These are phyloP conservation scores for Pythium sukuiense DNA, from an alignment of 352 stramenopile species.

Conservation along the genomic window DNA sequence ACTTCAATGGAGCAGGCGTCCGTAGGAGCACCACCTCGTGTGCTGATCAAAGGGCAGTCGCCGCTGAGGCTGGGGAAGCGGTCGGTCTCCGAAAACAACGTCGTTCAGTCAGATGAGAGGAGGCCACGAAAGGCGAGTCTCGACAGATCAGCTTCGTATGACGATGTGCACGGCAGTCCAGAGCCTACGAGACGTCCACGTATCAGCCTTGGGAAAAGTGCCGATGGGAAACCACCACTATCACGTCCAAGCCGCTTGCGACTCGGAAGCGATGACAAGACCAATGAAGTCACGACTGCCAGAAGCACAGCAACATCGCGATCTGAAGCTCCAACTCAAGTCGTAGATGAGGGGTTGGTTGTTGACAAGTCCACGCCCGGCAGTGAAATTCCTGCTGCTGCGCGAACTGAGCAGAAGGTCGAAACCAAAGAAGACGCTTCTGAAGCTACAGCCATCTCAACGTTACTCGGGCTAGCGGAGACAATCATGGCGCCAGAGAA, in stretches of 20 bases:
- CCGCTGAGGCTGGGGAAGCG: constrained; percentile 11
- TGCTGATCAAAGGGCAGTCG: constrained; percentile 7
- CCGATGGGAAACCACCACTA: constrained; percentile 11
- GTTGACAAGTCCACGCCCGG: background rate
- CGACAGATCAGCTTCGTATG: constrained; percentile 19
- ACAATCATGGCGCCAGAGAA: background rate
- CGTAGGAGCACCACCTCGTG: background rate
- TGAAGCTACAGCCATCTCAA: background rate
- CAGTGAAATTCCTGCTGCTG: background rate
- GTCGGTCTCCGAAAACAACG: constrained; percentile 12
- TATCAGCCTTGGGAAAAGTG: constrained; percentile 5
- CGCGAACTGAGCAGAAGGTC: background rate
- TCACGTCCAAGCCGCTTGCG: constrained; percentile 10
- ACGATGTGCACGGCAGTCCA: constrained; percentile 11
- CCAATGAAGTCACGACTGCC: background rate
- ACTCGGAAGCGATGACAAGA: constrained; percentile 9
- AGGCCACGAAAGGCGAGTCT: constrained; percentile 2
- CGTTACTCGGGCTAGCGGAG: background rate
- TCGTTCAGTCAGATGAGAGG: constrained; percentile 12
- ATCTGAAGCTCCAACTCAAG: background rate
- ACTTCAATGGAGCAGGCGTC: background rate
- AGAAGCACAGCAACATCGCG: background rate
- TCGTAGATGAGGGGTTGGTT: background rate
- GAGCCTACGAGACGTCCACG: constrained; percentile 17
- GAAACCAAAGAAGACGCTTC: background rate